A percentile compares a stretch with the other conserved stretches of the same genome.
Evolutionary conservation across 495 filamentous ascomycete genomes (phyloP).

Genomic region (Pseudoneurospora amorphoporcata): DNA sequence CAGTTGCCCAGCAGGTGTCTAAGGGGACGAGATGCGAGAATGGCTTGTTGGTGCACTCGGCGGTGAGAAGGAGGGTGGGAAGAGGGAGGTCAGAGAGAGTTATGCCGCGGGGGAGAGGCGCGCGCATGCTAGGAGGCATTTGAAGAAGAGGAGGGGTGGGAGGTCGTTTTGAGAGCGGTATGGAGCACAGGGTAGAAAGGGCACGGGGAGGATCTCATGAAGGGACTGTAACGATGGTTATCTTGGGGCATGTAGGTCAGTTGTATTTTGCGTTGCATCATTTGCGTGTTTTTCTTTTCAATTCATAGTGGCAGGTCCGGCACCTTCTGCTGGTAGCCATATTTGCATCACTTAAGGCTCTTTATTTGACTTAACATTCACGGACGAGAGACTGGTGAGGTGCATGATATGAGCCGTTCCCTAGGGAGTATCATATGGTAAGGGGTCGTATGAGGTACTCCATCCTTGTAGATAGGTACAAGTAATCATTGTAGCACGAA

Average conservation of each 20-base stretch:
- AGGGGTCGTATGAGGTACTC: too few species aligned
- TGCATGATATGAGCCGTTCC: not conserved
- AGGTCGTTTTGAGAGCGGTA: not conserved
- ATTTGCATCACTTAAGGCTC: not conserved
- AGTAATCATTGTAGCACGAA: too few species aligned
- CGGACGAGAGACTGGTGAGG: not conserved
- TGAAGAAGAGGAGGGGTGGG: not conserved
- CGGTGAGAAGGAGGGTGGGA: not conserved
- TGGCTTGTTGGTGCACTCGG: not conserved
- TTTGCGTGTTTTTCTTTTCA: not conserved
- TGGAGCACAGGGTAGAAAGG: not conserved
- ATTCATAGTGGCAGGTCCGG: not conserved
- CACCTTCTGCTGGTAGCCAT: not conserved
- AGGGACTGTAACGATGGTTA: not conserved
- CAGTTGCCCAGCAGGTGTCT: conserved; percentile 5
- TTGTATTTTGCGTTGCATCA: not conserved
- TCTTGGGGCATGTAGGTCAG: not conserved
- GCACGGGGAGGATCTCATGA: not conserved
- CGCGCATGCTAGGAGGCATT: not conserved
- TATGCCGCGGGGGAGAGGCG: not conserved
- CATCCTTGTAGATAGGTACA: too few species aligned
- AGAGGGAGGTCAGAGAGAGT: not conserved
- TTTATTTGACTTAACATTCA: not conserved
- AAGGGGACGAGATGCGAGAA: conserved; percentile 11
- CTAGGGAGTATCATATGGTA: too few species aligned